phyloP scores from a whole-genome alignment of 192 early-diverging fungal genomes.

The Coemansia guatemalensis region DNA sequence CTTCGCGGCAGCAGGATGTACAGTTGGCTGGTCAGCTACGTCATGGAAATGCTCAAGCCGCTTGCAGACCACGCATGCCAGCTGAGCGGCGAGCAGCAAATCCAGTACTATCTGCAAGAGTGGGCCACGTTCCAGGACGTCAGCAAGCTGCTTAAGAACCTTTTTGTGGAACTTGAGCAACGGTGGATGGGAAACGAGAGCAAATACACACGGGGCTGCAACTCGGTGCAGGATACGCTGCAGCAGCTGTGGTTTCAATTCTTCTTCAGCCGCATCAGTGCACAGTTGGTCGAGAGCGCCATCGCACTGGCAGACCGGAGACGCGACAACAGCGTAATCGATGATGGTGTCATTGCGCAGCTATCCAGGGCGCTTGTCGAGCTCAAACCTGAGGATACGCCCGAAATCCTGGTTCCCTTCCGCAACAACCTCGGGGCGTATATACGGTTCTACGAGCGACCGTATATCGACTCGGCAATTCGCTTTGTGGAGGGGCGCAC shows the following conservation, averaged over 20 bases:
- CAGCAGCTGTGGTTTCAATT: slow-evolving; percentile 7
- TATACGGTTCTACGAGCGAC: slow-evolving; percentile 8
- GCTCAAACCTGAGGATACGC: background rate
- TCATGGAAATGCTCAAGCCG: background rate
- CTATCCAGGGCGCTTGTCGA: slow-evolving; percentile 4
- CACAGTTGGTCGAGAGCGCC: background rate
- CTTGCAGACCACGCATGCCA: background rate
- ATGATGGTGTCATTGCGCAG: background rate
- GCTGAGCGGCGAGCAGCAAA: slow-evolving; percentile 32
- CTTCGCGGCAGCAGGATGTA: no score
- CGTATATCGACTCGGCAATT: slow-evolving; percentile 4
- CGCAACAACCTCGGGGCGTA: slow-evolving; percentile 6
- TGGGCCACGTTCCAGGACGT: slow-evolving; percentile 58
- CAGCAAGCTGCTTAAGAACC: background rate
- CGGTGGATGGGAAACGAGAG: slow-evolving; percentile 9
- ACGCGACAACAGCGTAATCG: background rate
- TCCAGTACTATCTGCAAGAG: background rate
- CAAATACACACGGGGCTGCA: background rate
- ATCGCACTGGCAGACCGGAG: background rate
- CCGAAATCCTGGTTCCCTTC: slow-evolving; percentile 1
- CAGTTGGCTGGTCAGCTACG: slow-evolving; percentile 9
- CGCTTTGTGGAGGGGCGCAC: background rate
- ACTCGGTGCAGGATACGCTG: background rate
- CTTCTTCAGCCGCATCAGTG: slow-evolving; percentile 1
- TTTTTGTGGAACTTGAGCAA: background rate